Evolutionary conservation across 176 grass and related monocot genomes (phyloP).

Genomic region (Carex parvula): DNA sequence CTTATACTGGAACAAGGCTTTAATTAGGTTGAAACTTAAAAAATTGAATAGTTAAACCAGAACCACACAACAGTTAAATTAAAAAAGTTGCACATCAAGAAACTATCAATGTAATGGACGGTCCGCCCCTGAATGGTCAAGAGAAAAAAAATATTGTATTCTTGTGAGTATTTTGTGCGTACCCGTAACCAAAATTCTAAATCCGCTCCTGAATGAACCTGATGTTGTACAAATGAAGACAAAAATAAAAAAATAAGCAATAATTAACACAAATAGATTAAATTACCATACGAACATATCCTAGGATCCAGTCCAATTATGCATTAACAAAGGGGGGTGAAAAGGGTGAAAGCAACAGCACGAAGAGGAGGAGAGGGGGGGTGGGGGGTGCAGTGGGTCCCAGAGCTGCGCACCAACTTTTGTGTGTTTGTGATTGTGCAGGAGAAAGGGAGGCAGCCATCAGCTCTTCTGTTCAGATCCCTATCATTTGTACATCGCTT

Average conservation of each 20-base stretch:
- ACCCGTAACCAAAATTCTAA: too few relatives aligned
- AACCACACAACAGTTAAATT: neutral
- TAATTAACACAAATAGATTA: too few relatives aligned
- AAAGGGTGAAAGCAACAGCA: neutral
- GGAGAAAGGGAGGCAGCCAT: conserved; percentile 64
- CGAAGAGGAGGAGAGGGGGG: neutral
- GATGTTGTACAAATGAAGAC: neutral
- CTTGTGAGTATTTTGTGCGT: too few relatives aligned
- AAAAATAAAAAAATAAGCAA: too few relatives aligned
- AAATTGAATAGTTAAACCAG: neutral
- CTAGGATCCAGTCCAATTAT: conserved; percentile 18
- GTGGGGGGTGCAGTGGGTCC: neutral
- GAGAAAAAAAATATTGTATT: too few relatives aligned
- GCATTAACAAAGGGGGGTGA: neutral
- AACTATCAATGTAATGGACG: neutral
- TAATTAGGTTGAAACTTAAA: neutral
- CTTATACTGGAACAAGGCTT: neutral
- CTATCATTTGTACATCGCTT: conserved; percentile 47
- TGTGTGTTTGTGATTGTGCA: conserved; percentile 41
- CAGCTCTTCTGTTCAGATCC: conserved; percentile 27
- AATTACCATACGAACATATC: neutral
- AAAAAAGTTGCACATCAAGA: neutral
- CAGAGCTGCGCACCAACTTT: conserved; percentile 22
- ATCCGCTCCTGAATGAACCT: neutral
- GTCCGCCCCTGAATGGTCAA: too few relatives aligned